These are phyloP conservation scores for Cytidiella melzeri DNA, from an alignment of 768 basidiomycete genomes.

Conservation along the genomic window DNA sequence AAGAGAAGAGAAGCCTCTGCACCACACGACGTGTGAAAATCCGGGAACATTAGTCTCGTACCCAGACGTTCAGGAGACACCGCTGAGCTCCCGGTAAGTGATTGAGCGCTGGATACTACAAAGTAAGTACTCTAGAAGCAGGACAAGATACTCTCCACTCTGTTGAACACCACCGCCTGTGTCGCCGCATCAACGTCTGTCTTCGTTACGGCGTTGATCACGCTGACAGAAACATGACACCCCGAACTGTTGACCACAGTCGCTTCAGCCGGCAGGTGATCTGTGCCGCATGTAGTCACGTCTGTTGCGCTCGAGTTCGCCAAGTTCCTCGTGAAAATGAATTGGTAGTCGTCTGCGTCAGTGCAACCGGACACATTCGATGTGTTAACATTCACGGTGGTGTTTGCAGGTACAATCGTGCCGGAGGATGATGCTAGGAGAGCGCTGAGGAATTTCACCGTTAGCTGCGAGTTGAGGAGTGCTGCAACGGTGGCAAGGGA, in stretches of 20 bases:
- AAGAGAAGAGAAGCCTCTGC: too few relatives aligned
- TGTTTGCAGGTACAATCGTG: conserved; percentile 25
- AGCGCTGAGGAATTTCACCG: conserved; percentile 32
- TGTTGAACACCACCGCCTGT: neutral
- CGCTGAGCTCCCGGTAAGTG: too few relatives aligned
- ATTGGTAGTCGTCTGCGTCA: neutral
- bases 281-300: neutral
- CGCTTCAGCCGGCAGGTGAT: neutral
- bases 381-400: conserved; percentile 29
- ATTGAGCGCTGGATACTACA: too few relatives aligned
- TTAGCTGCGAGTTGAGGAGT: conserved; percentile 36
- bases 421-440: conserved; percentile 16
- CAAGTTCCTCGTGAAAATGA: neutral
- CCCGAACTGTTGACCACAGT: neutral
- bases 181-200: neutral
- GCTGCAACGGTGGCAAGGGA: conserved; percentile 32
- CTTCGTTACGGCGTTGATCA: neutral
- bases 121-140: neutral
- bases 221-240: neutral
- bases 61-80: too few relatives aligned
- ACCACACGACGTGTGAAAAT: too few relatives aligned
- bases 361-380: neutral
- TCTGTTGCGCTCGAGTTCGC: neutral
- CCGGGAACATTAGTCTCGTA: too few relatives aligned
- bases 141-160: neutral